Conservation (phyloP, 306 rosid species). For the Quercus variabilis region DNA sequence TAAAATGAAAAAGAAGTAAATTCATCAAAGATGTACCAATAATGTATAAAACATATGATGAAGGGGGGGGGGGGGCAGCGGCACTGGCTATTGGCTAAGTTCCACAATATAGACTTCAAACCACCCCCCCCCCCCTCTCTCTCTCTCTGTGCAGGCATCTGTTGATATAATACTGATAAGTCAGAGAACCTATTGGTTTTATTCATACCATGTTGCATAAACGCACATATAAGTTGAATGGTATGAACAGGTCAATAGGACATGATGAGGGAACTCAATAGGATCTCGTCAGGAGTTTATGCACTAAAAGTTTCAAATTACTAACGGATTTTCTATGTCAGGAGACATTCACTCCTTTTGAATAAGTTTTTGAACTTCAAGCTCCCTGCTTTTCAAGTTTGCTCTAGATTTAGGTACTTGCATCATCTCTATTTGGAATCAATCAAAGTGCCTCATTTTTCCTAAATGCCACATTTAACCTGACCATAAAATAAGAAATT, state of each 20-base stretch:
- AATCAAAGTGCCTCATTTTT: background rate
- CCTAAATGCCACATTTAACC: background rate
- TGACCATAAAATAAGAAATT: background rate
- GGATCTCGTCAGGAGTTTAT: background rate
- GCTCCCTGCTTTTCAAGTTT: background rate
- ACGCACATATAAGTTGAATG: background rate
- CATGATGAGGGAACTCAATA: background rate
- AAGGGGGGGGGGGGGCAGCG: background rate
- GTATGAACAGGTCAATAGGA: background rate
- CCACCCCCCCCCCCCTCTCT: too few species aligned
- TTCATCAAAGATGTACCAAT: background rate
- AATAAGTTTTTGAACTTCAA: background rate
- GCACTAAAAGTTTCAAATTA: background rate
- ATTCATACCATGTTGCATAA: background rate
- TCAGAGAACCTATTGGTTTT: background rate
- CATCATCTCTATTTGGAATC: background rate
- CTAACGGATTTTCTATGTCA: background rate
- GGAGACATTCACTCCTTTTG: background rate
- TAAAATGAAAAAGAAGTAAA: background rate
- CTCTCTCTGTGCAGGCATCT: too few species aligned
- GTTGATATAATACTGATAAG: background rate
- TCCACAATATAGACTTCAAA: background rate
- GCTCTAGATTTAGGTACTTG: background rate
- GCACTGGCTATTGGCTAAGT: background rate
- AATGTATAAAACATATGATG: background rate